Base-by-base conservation (phyloP, 768 basidiomycete species). In the Lentinus tigrinus region DNA sequence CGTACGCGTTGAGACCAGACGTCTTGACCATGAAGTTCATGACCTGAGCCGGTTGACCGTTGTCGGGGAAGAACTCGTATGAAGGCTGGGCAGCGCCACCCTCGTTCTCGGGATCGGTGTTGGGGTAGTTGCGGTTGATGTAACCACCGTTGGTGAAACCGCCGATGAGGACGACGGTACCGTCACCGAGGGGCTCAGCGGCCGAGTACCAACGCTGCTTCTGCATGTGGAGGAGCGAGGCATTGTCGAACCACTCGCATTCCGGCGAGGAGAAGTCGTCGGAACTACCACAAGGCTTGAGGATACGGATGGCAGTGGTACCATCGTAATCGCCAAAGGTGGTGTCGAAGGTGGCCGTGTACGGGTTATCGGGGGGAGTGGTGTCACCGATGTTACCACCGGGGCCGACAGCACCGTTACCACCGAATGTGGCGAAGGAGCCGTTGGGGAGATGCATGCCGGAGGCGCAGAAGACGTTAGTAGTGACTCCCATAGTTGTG, bases 401-500 rank as follows among this genome's bases (percentile, higher is more conserved):
- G 3, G 80, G 83, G 23, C 83, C 85, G 17, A 92, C 76, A 16
- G 91, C 90, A 24, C 82, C 81, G 65, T 93, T 93, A 7, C 91
- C 91, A 60, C 91, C 91, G 62, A 92, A 87, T 0, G 88, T 83
- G 10, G 77, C 81, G 57, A 76, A 92, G 1, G 88, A 89, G 37
- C 88, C 88, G 59, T 91, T 91, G 10, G 90, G 90, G 0, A 91
- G 75, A 67, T 91, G 89, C 83, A 87, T 84, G 48, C 91, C 91
- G 2, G 87, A 91, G 19, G 91, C 83, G 64, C 91, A 93, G 75
- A 93, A 93, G 4, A 81, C 74, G 67, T 93, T 93, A 24, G 88
- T 88, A 36, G 65, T 62, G 13, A 93, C 77, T 49, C 91, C 88
- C 86, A 95, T 91, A 0, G 84, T 70, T 21, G 77, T 78, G 21